Conservation (phyloP, 768 basidiomycete species). For the Macrolepiota albuminosa region DNA sequence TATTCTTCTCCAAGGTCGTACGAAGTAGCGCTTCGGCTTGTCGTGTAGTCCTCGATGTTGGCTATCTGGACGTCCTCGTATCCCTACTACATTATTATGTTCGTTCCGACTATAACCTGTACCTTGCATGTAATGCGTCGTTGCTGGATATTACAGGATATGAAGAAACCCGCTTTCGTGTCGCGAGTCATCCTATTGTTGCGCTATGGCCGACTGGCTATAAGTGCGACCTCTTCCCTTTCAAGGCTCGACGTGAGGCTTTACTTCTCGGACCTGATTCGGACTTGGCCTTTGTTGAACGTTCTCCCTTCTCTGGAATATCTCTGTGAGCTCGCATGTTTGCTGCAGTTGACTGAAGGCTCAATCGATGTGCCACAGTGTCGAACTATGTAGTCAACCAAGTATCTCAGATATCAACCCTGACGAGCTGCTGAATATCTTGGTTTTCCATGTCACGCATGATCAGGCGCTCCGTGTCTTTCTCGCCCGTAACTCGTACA, state of each 20-base stretch:
- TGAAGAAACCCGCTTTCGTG: constrained; percentile 8
- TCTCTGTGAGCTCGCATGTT: constrained; percentile 5
- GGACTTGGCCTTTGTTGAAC: constrained; percentile 6
- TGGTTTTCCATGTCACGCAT: constrained; percentile 11
- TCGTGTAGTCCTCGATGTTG: constrained; percentile 12
- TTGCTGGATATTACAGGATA: constrained; percentile 13
- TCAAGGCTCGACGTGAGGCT: constrained; percentile 2
- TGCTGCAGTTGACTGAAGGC: not conserved
- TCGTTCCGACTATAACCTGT: not conserved
- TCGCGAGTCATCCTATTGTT: constrained; percentile 11
- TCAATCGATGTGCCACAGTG: not conserved
- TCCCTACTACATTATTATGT: constrained; percentile 8
- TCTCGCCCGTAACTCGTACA: constrained; percentile 6
- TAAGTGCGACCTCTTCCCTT: not conserved
- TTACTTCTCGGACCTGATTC: constrained; percentile 10
- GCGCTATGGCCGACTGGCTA: constrained; percentile 7
- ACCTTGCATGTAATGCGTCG: constrained; percentile 15
- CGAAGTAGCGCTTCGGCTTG: constrained; percentile 5
- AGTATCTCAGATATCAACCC: constrained; percentile 8
- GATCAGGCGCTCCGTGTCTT: constrained; percentile 15
- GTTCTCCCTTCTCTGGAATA: constrained; percentile 6
- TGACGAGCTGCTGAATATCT: constrained; percentile 5
- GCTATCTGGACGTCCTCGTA: constrained; percentile 13
- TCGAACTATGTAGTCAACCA: constrained; percentile 10
- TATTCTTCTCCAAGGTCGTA: constrained; percentile 15